Evolutionary conservation across 2,329 filamentous ascomycete species (phyloP), one percentile per base, ranked within the genome.

Genomic region (Fusarium zealandicum): DNA sequence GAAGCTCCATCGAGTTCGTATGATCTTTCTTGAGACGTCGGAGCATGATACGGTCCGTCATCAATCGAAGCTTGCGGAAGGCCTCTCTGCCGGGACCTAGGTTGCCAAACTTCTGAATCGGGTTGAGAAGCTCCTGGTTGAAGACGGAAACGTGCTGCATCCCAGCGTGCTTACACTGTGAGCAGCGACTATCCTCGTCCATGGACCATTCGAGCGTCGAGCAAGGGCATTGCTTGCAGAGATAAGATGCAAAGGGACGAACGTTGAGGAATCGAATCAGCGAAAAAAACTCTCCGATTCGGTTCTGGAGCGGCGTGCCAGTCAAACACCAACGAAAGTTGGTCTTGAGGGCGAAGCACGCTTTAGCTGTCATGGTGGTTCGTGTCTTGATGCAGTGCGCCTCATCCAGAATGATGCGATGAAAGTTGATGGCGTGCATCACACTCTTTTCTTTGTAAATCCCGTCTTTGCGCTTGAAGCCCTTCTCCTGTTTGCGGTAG

Each of bases 281-380:
- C 1, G 93, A 98, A 75, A 98, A 97, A 73, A 97, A 96, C 72
- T 98, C 93, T 68, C 95, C 93, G 62, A 98, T 98, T 46, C 93
- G 89, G 70, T 98, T 99, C 73, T 99, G 95, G 1, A 99, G 85
- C 0, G 95, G 95, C 1, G 95, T 99, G 8, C 95, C 95, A 13
- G 90, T 95, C 54, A 99, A 80, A 71, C 95, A 99, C 92, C 95
- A 98, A 66, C 96, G 96, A 75, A 95, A 96, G 14, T 83, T 86
- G 14, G 90, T 90, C 55, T 92, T 88, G 35, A 99, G 79, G 1
- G 93, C 92, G 71, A 98, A 98, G 72, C 93, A 98, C 33, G 95
- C 93, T 73, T 91, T 96, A 17, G 95, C 95, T 11, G 95, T 95
- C 77, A 93, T 91, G 8, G 93, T 96, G 17, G 88, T 92, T 56